These are phyloP conservation scores for Niveomyces coronatus DNA, from an alignment of 2,329 filamentous ascomycete genomes.

Conservation along the genomic window DNA sequence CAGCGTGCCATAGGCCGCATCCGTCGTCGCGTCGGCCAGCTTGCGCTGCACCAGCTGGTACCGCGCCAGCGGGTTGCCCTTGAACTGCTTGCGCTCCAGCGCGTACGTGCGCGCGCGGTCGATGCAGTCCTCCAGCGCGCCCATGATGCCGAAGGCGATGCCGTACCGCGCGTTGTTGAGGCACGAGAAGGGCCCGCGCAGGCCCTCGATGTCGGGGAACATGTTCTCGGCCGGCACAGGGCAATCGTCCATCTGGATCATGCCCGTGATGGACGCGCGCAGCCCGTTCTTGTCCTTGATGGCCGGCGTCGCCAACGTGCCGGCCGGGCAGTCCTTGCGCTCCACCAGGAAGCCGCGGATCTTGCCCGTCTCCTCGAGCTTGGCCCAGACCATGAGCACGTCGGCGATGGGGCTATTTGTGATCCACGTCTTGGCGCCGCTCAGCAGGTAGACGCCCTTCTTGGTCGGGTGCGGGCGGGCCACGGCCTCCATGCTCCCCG, in stretches of 20 bases:
- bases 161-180: conserved; percentile 89
- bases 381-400: conserved; percentile 83
- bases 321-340: conserved; percentile 70
- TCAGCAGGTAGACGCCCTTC: conserved; percentile 69
- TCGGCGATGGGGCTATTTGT: conserved; percentile 89
- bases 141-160: conserved; percentile 89
- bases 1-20: conserved; percentile 83
- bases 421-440: conserved; percentile 88
- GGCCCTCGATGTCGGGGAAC: conserved; percentile 82
- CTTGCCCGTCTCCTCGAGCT: conserved; percentile 81
- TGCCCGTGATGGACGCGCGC: conserved; percentile 86
- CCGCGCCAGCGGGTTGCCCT: conserved; percentile 84
- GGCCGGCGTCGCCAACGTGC: conserved; percentile 80
- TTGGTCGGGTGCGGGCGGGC: conserved; percentile 79
- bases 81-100: conserved; percentile 93
- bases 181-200: conserved; percentile 84
- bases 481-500: conserved; percentile 79
- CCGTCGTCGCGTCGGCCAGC: conserved; percentile 81
- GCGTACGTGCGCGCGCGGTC: conserved; percentile 71
- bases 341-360: conserved; percentile 91
- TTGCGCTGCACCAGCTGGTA: conserved; percentile 99
- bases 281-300: conserved; percentile 95
- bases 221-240: conserved; percentile 87
- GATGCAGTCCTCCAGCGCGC: conserved; percentile 88
- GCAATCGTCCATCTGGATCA: conserved; percentile 91